Conservation (phyloP, 2,329 filamentous ascomycete genomes). For the Helotiales sp. region DNA sequence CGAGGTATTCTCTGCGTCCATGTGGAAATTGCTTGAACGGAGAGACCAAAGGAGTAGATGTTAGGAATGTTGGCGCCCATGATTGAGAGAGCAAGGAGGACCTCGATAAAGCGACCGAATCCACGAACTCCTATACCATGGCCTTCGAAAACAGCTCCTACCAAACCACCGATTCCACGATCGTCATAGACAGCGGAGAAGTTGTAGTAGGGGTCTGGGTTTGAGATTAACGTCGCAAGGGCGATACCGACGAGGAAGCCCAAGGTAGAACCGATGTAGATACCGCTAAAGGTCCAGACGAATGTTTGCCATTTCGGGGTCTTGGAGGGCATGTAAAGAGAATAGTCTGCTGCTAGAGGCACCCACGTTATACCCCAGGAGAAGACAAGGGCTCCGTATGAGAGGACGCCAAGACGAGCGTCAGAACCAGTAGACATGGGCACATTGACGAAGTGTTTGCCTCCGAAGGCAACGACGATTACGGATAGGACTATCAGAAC, state of each 20-base stretch:
- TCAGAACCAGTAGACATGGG: conserved; percentile 55
- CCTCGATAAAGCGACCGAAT: conserved; percentile 70
- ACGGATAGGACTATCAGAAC: conserved; percentile 20
- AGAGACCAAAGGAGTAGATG: conserved; percentile 66
- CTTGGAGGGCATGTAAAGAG: conserved; percentile 67
- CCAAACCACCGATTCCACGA: conserved; percentile 63
- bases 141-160: conserved; percentile 61
- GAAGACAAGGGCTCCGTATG: conserved; percentile 64
- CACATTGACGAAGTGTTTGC: conserved; percentile 50
- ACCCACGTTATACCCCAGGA: conserved; percentile 71
- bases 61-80: conserved; percentile 69
- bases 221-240: conserved; percentile 60
- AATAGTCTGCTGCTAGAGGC: conserved; percentile 72
- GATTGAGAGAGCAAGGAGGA: conserved; percentile 62
- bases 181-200: conserved; percentile 54
- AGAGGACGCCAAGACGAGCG: conserved; percentile 61
- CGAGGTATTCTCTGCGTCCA: conserved; percentile 60
- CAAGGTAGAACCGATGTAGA: conserved; percentile 69
- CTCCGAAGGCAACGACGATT: conserved; percentile 24
- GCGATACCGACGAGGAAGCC: conserved; percentile 69
- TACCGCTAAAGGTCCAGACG: conserved; percentile 62
- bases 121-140: conserved; percentile 49
- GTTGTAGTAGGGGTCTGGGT: conserved; percentile 51
- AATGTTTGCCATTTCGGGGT: conserved; percentile 63
- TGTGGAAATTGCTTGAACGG: conserved; percentile 60